Percentiles rank a stretch among this genome's conserved stretches.
These are phyloP conservation scores for Bocquillonia castaneifolia DNA, from an alignment of 441 rosid genomes.

Conservation along the genomic window DNA sequence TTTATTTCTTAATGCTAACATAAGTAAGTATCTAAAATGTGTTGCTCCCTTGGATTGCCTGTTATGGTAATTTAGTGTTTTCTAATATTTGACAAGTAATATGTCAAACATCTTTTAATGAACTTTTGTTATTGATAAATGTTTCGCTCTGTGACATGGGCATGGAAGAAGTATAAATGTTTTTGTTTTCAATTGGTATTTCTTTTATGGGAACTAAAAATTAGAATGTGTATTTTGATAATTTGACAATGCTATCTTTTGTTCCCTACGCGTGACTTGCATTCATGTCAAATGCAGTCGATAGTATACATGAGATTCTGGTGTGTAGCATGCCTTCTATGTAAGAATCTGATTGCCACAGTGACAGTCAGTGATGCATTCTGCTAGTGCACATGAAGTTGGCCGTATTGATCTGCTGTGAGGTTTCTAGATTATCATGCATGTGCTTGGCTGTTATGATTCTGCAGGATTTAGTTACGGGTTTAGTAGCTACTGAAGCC, in stretches of 20 bases:
- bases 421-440: neutral
- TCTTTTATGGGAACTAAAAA: neutral
- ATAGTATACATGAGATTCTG: neutral
- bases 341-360: neutral
- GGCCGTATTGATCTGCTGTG: too few relatives aligned
- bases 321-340: neutral
- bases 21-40: neutral
- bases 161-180: neutral
- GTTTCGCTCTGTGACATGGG: conserved; percentile 1
- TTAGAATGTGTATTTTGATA: neutral
- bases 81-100: neutral
- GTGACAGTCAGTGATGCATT: neutral
- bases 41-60: neutral
- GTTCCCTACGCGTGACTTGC: neutral
- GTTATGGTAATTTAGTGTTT: conserved; percentile 14
- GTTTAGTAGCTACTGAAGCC: neutral
- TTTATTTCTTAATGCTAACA: conserved; percentile 1
- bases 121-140: neutral
- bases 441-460: neutral
- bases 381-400: neutral
- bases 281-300: neutral
- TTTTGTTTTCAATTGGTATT: neutral
- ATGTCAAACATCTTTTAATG: neutral
- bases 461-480: neutral
- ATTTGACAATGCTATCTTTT: neutral